Evolutionary conservation across 2,329 filamentous ascomycete species (phyloP), one percentile per base, ranked within the genome.

Genomic region (Diaporthe sp.): DNA sequence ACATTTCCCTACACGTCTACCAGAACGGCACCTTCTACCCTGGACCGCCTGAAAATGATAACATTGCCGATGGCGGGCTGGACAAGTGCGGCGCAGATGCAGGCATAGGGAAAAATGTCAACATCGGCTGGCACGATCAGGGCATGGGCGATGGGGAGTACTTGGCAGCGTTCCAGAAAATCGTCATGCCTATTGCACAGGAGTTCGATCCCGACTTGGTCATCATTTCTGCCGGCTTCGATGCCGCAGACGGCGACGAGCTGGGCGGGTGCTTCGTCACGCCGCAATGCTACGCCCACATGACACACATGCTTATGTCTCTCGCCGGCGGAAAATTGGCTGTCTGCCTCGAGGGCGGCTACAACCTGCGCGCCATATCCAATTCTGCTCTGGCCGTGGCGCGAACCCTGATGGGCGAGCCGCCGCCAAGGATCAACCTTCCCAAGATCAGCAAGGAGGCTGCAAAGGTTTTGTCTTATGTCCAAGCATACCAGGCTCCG

Each of bases 251-350:
- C 78, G 97, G 97, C 17, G 97, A 99, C 83, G 93, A 97, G 81
- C 90, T 99, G 2, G 97, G 97, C 70, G 95, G 94, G 44, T 99
- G 97, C 83, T 96, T 95, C 81, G 97, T 99, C 7, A 94, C 95
- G 1, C 97, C 97, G 0, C 86, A 92, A 6, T 98, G 97, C 82
- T 99, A 98, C 82, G 95, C 96, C 20, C 96, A 99, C 82, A 98
- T 99, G 97, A 98, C 97, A 22, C 95, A 98, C 82, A 98, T 98
- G 96, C 90, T 99, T 65, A 98, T 98, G 96, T 95, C 95, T 2
- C 88, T 99, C 28, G 96, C 97, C 0, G 90, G 92, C 60, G 97
- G 97, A 39, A 98, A 96, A 82, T 22, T 99, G 20, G 94, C 95
- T 3, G 96, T 98, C 12, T 98, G 96, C 82, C 88, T 99, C 3